A percentile compares a stretch with the other conserved stretches of the same genome.
Conservation (phyloP, 2,329 filamentous ascomycete genomes). For the Pseudogymnoascus sp. region DNA sequence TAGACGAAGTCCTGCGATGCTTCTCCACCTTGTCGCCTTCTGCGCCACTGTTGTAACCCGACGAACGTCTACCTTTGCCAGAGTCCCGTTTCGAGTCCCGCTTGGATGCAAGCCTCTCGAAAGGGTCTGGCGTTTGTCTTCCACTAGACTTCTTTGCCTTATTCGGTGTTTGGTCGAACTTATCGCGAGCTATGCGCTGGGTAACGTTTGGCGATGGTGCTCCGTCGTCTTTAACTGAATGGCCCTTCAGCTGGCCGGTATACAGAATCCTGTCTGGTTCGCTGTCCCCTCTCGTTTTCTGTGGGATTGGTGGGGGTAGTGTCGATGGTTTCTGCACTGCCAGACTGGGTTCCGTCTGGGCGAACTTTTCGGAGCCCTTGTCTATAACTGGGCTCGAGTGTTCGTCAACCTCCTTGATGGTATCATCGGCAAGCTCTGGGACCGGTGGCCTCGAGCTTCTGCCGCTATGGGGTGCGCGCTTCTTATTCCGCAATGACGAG, state of each 20-base stretch:
- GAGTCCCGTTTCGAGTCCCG: constrained; percentile 1
- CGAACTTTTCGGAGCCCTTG: not conserved
- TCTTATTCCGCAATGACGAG: constrained; percentile 58
- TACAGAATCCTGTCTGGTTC: not conserved
- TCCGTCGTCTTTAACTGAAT: constrained; percentile 43
- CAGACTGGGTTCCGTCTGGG: not conserved
- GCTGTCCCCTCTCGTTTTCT: not conserved
- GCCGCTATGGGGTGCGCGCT: constrained; percentile 39
- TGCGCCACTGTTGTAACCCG: constrained; percentile 2
- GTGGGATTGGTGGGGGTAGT: not conserved
- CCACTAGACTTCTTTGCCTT: constrained; percentile 38
- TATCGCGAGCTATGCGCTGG: constrained; percentile 42
- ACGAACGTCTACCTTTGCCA: not conserved
- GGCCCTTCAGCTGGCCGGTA: not conserved
- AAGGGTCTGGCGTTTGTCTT: constrained; percentile 38
- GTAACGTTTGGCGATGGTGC: constrained; percentile 63
- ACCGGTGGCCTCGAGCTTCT: constrained; percentile 33
- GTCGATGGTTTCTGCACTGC: not conserved
- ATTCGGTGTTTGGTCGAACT: constrained; percentile 18
- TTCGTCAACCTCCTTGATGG: constrained; percentile 20
- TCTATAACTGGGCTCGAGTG: constrained; percentile 4
- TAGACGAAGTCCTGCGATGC: not conserved
- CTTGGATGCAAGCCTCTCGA: constrained; percentile 27
- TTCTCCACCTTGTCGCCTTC: not conserved
- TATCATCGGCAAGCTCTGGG: constrained; percentile 19